phyloP scores from a whole-genome alignment of 306 rosid genomes.

The Malus fusca region DNA sequence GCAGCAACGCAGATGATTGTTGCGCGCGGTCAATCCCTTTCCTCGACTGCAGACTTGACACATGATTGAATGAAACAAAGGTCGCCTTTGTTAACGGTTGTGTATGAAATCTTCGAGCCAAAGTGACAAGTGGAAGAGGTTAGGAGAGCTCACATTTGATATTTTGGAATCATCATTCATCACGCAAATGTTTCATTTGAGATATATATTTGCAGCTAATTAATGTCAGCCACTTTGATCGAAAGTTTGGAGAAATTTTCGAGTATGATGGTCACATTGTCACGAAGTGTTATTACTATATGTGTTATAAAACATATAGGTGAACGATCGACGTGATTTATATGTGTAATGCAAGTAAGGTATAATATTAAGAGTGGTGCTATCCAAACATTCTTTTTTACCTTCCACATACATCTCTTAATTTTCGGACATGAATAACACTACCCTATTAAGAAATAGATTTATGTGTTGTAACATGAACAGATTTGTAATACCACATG shows the following conservation, averaged over 20 bases:
- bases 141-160: constrained; percentile 42
- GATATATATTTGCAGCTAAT: constrained; percentile 35
- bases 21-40: constrained; percentile 26
- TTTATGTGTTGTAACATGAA: too few relatives aligned
- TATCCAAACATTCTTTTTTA: too few relatives aligned
- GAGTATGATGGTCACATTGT: too few relatives aligned
- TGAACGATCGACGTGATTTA: neutral
- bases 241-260: too few relatives aligned
- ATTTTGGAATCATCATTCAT: constrained; percentile 25
- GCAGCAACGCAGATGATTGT: constrained; percentile 50
- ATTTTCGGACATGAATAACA: too few relatives aligned
- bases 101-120: constrained; percentile 35
- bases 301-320: neutral
- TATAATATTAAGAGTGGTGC: too few relatives aligned
- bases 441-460: too few relatives aligned
- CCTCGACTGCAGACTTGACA: constrained; percentile 11
- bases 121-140: constrained; percentile 41
- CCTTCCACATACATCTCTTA: too few relatives aligned
- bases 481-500: too few relatives aligned
- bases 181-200: constrained; percentile 47
- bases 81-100: constrained; percentile 32
- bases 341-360: too few relatives aligned
- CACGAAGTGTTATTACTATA: too few relatives aligned
- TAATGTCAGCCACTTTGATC: constrained; percentile 24
- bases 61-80: constrained; percentile 24